Percentiles rank a stretch among this genome's conserved stretches.
Conservation (phyloP, 202 grass and related monocot genomes). For the Carex arenaria region DNA sequence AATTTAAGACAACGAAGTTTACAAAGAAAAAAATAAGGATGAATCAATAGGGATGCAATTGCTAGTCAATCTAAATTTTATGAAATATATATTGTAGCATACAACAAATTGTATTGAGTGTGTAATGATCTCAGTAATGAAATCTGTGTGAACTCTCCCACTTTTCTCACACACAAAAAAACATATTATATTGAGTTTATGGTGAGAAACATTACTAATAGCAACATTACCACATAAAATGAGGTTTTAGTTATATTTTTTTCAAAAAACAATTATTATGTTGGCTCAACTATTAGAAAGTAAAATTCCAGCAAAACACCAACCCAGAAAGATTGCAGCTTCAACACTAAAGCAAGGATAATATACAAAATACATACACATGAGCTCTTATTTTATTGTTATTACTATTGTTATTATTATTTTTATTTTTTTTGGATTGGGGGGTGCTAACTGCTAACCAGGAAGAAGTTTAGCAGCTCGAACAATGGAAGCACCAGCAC, state of each 20-base stretch:
- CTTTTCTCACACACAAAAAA: not conserved
- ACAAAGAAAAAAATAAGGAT: not conserved
- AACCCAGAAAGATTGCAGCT: not conserved
- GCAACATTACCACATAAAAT: conserved; percentile 3
- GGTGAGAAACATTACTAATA: not conserved
- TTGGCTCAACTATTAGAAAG: not conserved
- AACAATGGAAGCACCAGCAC: conserved; percentile 76
- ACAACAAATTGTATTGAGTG: not conserved
- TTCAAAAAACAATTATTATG: not conserved
- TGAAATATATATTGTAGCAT: not conserved
- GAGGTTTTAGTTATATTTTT: not conserved
- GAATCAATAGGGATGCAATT: conserved; percentile 11
- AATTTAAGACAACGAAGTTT: not conserved
- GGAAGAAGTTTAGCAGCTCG: conserved; percentile 91
- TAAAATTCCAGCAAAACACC: not conserved
- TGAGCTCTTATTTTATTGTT: too few relatives aligned
- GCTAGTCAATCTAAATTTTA: not conserved
- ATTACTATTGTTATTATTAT: too few relatives aligned
- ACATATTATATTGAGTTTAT: not conserved
- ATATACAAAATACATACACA: not conserved
- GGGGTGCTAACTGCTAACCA: conserved; percentile 62
- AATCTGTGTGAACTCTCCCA: too few relatives aligned
- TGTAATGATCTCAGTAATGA: too few relatives aligned
- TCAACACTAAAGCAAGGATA: not conserved
- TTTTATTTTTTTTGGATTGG: too few relatives aligned